Conservation (phyloP, 2,329 filamentous ascomycete species). For the Diaporthe ilicicola region DNA sequence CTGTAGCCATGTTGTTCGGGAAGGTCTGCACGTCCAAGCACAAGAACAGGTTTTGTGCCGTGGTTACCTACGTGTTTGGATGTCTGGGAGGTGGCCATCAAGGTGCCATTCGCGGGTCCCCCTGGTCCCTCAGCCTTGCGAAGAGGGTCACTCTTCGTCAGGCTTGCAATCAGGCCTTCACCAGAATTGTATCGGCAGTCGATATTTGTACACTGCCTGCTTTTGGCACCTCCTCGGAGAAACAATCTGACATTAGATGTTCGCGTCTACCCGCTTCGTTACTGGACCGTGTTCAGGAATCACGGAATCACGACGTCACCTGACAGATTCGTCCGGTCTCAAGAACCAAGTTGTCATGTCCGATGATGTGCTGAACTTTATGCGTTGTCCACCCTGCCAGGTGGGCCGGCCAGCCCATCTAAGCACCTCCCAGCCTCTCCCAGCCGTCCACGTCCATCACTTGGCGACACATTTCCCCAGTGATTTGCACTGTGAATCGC, state of each 20-base stretch:
- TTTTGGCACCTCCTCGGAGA: neutral
- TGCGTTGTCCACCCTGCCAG: slow-evolving; percentile 14
- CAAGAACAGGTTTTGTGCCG: neutral
- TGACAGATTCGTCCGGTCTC: neutral
- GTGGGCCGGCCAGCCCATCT: slow-evolving; percentile 1
- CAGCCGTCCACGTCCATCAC: neutral
- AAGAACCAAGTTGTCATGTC: neutral
- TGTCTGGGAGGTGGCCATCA: neutral
- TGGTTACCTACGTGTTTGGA: neutral
- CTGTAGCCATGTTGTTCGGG: neutral
- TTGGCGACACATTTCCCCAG: neutral
- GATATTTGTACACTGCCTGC: neutral
- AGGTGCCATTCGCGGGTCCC: neutral
- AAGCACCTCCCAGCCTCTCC: neutral
- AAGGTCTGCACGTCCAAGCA: too few species aligned
- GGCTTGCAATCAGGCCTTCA: neutral
- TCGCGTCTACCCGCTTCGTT: neutral
- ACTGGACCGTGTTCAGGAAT: neutral
- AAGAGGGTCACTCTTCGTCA: neutral
- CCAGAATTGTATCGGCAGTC: neutral
- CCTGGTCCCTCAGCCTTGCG: neutral
- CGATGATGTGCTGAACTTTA: slow-evolving; percentile 3
- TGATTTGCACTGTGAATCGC: neutral
- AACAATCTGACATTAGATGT: neutral
- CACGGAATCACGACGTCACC: neutral